Evolutionary conservation across 2,329 filamentous ascomycete genomes (phyloP).

Genomic region (Ophiostoma sp.): DNA sequence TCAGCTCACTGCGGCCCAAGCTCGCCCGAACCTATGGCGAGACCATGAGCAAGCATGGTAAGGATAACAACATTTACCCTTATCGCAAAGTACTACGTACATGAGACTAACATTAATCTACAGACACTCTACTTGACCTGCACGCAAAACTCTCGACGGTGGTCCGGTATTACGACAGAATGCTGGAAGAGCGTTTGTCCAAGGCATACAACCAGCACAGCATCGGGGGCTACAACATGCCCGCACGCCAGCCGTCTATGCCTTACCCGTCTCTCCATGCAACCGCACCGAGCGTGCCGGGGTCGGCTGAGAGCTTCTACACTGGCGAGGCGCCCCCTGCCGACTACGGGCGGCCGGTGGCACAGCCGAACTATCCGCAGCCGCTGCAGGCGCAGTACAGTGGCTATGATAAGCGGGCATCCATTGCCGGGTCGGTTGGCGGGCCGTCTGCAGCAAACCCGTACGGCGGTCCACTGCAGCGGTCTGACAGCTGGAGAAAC

Average conservation of each 20-base stretch:
- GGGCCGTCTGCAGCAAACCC: conserved; percentile 28
- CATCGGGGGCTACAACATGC: conserved; percentile 58
- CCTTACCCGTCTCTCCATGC: conserved; percentile 68
- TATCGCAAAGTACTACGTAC: not conserved
- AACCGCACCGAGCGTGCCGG: conserved; percentile 39
- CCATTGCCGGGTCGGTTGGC: no score
- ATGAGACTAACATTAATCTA: conserved; percentile 33
- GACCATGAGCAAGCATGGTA: conserved; percentile 91
- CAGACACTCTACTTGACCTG: conserved; percentile 81
- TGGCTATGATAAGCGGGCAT: not conserved
- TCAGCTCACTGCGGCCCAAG: conserved; percentile 87
- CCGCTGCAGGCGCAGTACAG: conserved; percentile 9
- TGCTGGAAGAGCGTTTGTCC: conserved; percentile 92
- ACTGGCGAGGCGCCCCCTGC: conserved; percentile 51
- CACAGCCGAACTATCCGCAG: conserved; percentile 9
- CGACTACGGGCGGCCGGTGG: conserved; percentile 39
- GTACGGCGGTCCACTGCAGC: conserved; percentile 45
- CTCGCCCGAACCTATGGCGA: conserved; percentile 93
- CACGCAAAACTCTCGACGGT: conserved; percentile 95
- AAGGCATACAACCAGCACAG: conserved; percentile 84
- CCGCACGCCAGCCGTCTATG: conserved; percentile 47
- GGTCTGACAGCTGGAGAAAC: conserved; percentile 48
- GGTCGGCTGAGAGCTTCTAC: conserved; percentile 75
- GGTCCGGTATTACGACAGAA: conserved; percentile 93
- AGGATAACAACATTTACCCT: conserved; percentile 48